Conservation (phyloP, 495 filamentous ascomycete species). For the Endocarpon pusillum region DNA sequence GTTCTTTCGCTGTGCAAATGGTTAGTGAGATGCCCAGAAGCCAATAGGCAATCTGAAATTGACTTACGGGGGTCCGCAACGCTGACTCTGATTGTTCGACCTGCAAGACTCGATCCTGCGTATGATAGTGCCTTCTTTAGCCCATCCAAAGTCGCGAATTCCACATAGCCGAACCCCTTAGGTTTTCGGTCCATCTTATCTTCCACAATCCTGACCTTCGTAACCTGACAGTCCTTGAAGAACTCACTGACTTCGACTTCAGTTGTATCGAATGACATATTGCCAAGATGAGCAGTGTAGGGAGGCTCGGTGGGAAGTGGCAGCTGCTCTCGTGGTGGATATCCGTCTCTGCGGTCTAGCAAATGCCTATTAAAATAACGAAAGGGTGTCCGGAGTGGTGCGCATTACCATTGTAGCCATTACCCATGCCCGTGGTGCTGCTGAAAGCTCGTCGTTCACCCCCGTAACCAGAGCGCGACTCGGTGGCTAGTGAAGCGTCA, state of each 20-base stretch:
- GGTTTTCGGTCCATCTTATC: constrained; percentile 81
- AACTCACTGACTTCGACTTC: constrained; percentile 65
- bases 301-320: constrained; percentile 82
- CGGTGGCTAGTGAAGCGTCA: constrained; percentile 14
- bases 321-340: constrained; percentile 59
- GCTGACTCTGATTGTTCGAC: constrained; percentile 73
- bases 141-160: constrained; percentile 76
- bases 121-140: constrained; percentile 79
- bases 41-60: constrained; percentile 21
- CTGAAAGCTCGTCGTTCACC: constrained; percentile 28
- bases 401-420: constrained; percentile 20
- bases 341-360: constrained; percentile 35
- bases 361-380: neutral
- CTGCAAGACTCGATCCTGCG: constrained; percentile 62
- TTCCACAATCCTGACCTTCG: constrained; percentile 86
- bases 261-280: constrained; percentile 86
- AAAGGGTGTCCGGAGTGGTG: constrained; percentile 6
- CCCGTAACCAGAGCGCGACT: constrained; percentile 21
- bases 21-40: constrained; percentile 13
- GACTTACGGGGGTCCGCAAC: constrained; percentile 70
- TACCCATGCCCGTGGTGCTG: constrained; percentile 27
- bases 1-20: constrained; percentile 51
- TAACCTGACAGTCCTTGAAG: constrained; percentile 66
- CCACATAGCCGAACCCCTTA: constrained; percentile 96
- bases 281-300: constrained; percentile 89